These are phyloP conservation scores for Neocucurbitaria cava DNA, from an alignment of 2,329 filamentous ascomycete genomes.

Conservation along the genomic window DNA sequence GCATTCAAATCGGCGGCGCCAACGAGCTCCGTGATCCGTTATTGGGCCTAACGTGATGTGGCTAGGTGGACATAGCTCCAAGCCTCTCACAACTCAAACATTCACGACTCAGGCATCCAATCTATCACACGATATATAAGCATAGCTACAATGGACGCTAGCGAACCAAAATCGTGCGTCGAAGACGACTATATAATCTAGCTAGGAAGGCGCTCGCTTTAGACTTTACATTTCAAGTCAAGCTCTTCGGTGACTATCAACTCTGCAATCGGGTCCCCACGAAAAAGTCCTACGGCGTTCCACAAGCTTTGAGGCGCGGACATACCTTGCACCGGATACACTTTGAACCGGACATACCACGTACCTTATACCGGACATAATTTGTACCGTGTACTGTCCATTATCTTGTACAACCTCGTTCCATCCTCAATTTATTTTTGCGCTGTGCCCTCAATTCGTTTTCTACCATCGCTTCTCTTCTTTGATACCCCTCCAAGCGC, in stretches of 20 bases:
- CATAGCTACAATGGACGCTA: neutral
- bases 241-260: neutral
- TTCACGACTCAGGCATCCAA: neutral
- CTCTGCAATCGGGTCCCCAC: slow-evolving; percentile 24
- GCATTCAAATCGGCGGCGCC: slow-evolving; percentile 4
- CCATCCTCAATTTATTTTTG: slow-evolving; percentile 9
- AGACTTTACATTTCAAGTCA: neutral
- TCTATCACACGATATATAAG: slow-evolving; percentile 10
- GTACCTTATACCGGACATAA: no score
- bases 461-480: slow-evolving; percentile 4
- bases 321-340: no score
- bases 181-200: slow-evolving; percentile 3
- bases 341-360: no score
- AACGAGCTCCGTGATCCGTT: slow-evolving; percentile 2
- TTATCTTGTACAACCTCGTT: slow-evolving; percentile 10
- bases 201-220: neutral
- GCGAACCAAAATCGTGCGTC: slow-evolving; percentile 1
- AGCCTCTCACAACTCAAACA: neutral
- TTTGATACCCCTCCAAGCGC: slow-evolving; percentile 9
- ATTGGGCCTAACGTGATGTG: neutral
- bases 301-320: slow-evolving; percentile 11
- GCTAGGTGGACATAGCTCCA: slow-evolving; percentile 4
- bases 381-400: slow-evolving; percentile 2
- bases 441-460: slow-evolving; percentile 7
- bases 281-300: slow-evolving; percentile 14